These are phyloP conservation scores for Panaeolus cyanescens DNA, from an alignment of 768 basidiomycete genomes.

Conservation along the genomic window DNA sequence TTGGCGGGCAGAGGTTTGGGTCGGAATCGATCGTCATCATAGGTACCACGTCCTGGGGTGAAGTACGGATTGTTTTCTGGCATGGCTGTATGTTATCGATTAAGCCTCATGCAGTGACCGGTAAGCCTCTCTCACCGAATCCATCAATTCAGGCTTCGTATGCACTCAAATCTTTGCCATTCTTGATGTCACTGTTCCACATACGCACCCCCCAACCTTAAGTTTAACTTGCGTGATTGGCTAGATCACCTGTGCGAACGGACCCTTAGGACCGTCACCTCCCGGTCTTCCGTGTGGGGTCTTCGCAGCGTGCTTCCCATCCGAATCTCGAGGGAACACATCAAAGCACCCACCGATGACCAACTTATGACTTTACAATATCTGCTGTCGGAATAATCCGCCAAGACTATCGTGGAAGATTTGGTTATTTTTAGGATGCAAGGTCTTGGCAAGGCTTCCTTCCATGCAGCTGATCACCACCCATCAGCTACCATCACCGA, in stretches of 20 bases:
- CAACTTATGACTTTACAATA: not conserved
- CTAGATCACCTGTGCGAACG: not conserved
- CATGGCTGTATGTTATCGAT: no score
- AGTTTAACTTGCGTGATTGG: not conserved
- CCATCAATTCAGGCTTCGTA: no score
- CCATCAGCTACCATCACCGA: conserved; percentile 2
- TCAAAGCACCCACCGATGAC: no score
- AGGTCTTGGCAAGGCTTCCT: not conserved
- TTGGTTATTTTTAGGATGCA: not conserved
- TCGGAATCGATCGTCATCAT: no score
- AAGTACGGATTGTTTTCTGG: no score
- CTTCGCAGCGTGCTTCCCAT: not conserved
- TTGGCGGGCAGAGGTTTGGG: no score
- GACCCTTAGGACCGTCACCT: not conserved
- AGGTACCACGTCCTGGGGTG: no score
- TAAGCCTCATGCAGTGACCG: no score
- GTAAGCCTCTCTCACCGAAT: no score
- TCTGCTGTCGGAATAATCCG: not conserved
- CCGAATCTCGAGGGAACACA: no score
- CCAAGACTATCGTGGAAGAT: not conserved
- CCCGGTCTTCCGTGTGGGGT: not conserved
- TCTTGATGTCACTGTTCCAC: not conserved
- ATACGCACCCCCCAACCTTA: not conserved
- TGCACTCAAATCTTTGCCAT: no score
- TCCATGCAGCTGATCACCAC: conserved; percentile 1